A percentile compares a stretch with the other conserved stretches of the same genome.
These are phyloP conservation scores for Helminthosporium solani DNA, from an alignment of 2,329 filamentous ascomycete species.

Conservation along the genomic window DNA sequence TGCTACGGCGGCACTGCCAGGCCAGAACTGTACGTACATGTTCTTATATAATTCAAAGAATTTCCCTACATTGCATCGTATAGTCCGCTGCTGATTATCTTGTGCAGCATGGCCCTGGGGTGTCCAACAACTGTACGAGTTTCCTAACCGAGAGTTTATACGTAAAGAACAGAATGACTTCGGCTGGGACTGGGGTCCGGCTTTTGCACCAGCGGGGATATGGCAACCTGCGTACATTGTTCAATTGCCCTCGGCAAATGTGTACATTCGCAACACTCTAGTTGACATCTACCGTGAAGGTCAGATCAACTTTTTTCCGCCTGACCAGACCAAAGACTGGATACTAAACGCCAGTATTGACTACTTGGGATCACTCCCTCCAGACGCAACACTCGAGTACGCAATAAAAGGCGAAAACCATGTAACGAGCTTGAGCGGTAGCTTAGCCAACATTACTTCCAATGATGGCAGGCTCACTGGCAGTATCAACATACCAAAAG, in stretches of 20 bases:
- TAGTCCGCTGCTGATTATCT: constrained; percentile 3
- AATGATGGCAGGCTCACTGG: constrained; percentile 52
- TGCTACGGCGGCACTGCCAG: constrained; percentile 53
- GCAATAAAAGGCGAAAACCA: constrained; percentile 50
- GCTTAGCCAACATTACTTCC: constrained; percentile 44
- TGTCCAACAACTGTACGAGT: constrained; percentile 54
- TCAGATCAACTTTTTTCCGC: constrained; percentile 59
- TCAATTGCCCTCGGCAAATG: constrained; percentile 48
- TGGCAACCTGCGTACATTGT: constrained; percentile 62
- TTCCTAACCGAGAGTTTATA: constrained; percentile 56
- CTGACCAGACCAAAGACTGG: constrained; percentile 59
- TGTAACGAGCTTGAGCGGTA: constrained; percentile 40
- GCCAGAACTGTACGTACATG: constrained; percentile 45
- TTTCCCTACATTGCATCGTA: background rate
- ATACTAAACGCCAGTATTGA: constrained; percentile 63
- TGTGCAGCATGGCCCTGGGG: constrained; percentile 50
- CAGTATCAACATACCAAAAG: constrained; percentile 45
- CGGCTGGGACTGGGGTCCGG: constrained; percentile 63
- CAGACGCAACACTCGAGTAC: constrained; percentile 48
- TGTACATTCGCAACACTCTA: constrained; percentile 56
- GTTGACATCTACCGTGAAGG: constrained; percentile 61
- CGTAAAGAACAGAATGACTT: constrained; percentile 64
- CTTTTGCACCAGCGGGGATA: constrained; percentile 62
- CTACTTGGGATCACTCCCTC: constrained; percentile 52
- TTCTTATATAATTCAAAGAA: too few species aligned